These are phyloP conservation scores for Climacium dendroides DNA, from an alignment of 225 moss, liverwort and hornwort genomes.

Conservation along the genomic window DNA sequence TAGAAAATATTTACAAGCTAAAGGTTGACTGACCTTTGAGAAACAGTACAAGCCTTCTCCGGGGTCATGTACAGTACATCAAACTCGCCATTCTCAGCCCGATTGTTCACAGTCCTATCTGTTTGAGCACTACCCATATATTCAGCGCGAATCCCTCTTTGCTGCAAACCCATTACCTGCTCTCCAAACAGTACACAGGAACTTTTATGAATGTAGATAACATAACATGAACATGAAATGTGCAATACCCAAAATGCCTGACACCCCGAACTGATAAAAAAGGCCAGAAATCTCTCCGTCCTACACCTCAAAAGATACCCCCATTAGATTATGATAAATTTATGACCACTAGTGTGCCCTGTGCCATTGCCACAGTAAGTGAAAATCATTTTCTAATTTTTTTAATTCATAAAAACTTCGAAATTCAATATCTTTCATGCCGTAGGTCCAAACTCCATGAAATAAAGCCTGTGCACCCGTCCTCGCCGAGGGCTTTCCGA, in stretches of 20 bases:
- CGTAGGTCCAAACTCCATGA: too few relatives aligned
- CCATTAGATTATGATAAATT: background rate
- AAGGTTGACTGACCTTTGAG: slow-evolving; percentile 3
- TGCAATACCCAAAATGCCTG: background rate
- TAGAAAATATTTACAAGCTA: background rate
- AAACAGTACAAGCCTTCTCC: slow-evolving; percentile 70
- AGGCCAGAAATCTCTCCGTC: background rate
- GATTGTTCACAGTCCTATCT: slow-evolving; percentile 40
- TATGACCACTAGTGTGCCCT: too few relatives aligned
- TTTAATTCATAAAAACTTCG: too few relatives aligned
- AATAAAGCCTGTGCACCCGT: too few relatives aligned
- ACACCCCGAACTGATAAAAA: background rate
- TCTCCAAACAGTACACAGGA: background rate
- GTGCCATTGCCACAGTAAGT: too few relatives aligned
- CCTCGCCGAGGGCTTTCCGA: too few relatives aligned
- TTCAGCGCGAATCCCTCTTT: slow-evolving; percentile 78
- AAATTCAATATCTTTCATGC: too few relatives aligned
- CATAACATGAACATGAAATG: background rate
- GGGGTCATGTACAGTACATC: slow-evolving; percentile 92
- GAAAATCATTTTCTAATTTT: too few relatives aligned
- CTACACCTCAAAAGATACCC: background rate
- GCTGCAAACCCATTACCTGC: slow-evolving; percentile 88
- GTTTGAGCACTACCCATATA: slow-evolving; percentile 69
- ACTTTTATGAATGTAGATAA: background rate
- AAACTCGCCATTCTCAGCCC: slow-evolving; percentile 68